Base-by-base conservation (phyloP, 2,329 filamentous ascomycete genomes). In the Daldinia sp. region DNA sequence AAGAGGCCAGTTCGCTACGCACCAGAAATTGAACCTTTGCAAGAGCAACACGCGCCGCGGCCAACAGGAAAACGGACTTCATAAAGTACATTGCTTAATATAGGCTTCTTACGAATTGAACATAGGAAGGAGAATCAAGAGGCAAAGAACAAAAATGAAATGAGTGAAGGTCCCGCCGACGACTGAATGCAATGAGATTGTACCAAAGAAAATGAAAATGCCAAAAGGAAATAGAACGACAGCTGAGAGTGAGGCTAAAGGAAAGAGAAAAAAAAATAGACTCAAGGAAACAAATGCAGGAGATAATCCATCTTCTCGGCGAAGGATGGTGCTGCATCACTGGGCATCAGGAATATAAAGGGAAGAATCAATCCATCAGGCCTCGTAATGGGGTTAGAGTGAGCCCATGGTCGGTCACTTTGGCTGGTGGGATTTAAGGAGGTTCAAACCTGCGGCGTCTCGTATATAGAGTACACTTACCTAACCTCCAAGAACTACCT, bases 21-120 rank as follows among this genome's bases (percentile, higher is more conserved):
- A 77, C 76, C 53, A 78, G 64, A 65, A 73, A 75, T 53, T 77
- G 75, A 42, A 78, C 73, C 63, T 75, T 76, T 46, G 73, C 76
- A 51, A 75, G 60, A 28, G 65, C 73, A 55, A 68, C 44, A 44
- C 70, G 69, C 28, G 70, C 65, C 5, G 74, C 28, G 26, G 68
- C 69, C 55, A 77, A 53, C 37, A 74, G 55, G 57, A 72, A 44
- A 48, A 76, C 58, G 12, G 63, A 59, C n/a, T 63, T 60, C 15
- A 60, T 60, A 67, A 74, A 74, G 66, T 70, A 72, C 75, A 76
- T 77, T 33, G 66, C 63, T 75, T 70, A 74, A 74, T 69, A 73
- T 63, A 70, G 23, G 23, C 37, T 62, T 63, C 37, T 58, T 62
- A 68, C 33, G 42, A 64, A 70, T 50, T 23, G 62, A 65, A 68